Evolutionary conservation across 106 monocot species (phyloP).

Genomic region (Allium sativum): DNA sequence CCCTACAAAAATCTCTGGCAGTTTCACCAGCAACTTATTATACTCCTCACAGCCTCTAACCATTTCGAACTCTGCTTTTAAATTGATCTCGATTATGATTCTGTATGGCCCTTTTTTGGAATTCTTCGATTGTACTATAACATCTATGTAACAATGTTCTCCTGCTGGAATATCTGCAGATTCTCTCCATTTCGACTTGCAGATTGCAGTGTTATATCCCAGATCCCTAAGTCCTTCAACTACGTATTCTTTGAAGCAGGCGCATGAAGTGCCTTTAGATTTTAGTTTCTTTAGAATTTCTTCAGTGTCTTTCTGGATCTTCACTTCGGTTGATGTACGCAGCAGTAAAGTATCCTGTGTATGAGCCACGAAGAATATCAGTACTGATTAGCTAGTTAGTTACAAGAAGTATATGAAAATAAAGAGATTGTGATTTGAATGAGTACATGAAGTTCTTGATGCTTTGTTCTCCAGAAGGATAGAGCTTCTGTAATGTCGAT

Average conservation of each 20-base stretch:
- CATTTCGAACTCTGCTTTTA: constrained; percentile 76
- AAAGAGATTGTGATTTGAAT: too few relatives aligned
- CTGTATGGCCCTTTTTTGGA: constrained; percentile 26
- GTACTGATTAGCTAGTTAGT: too few relatives aligned
- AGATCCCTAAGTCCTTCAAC: constrained; percentile 22
- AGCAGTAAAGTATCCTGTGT: too few relatives aligned
- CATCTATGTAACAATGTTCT: constrained; percentile 75
- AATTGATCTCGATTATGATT: constrained; percentile 63
- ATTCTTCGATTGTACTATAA: constrained; percentile 30
- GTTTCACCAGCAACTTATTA: constrained; percentile 32
- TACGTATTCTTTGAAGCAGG: constrained; percentile 15
- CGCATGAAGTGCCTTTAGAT: constrained; percentile 17
- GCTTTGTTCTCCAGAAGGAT: constrained; percentile 29
- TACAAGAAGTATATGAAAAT: too few relatives aligned
- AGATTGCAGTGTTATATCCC: constrained; percentile 66
- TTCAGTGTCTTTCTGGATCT: constrained; percentile 24
- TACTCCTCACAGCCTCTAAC: constrained; percentile 53
- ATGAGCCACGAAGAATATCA: too few relatives aligned
- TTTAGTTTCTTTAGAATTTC: constrained; percentile 21
- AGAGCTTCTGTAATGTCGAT: constrained; percentile 4
- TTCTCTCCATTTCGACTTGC: constrained; percentile 63
- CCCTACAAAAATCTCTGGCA: constrained; percentile 86
- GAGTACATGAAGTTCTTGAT: constrained; percentile 15
- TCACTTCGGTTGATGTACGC: constrained; percentile 24
- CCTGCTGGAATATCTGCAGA: constrained; percentile 66